Evolutionary conservation across 108 stramenopile genomes (phyloP).

Genomic region (Parietichytrium sp.): DNA sequence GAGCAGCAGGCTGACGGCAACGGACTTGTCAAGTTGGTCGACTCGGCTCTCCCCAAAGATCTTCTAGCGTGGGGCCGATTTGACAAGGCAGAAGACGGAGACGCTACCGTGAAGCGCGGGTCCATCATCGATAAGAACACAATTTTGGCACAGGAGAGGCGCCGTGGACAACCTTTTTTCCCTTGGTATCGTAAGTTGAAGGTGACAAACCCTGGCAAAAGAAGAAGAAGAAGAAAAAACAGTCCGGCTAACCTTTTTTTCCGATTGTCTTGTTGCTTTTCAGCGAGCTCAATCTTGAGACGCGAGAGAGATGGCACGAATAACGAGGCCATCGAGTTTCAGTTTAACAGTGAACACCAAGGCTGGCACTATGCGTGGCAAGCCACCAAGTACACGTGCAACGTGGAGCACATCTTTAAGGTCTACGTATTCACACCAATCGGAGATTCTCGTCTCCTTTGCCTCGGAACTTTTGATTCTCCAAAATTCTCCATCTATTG

Average conservation of each 20-base stretch:
- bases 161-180: not conserved
- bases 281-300: not conserved
- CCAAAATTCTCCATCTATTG: conserved; percentile 4
- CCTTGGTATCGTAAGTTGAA: too few species aligned
- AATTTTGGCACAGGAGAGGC: not conserved
- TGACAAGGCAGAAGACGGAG: not conserved
- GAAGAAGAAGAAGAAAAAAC: too few species aligned
- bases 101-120: not conserved
- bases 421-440: not conserved
- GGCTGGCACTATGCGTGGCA: conserved; percentile 36
- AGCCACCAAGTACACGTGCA: conserved; percentile 24
- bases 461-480: conserved; percentile 1
- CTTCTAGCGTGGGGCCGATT: conserved; percentile 18
- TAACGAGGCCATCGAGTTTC: conserved; percentile 33
- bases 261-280: not conserved
- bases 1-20: too few species aligned
- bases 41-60: not conserved
- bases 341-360: conserved; percentile 35
- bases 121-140: not conserved
- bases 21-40: not conserved
- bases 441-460: not conserved
- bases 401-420: not conserved
- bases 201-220: too few species aligned
- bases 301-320: too few species aligned
- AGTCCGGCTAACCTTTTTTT: too few species aligned